Conservation (phyloP, 2,329 filamentous ascomycete genomes). For the Fusarium temperatum region DNA sequence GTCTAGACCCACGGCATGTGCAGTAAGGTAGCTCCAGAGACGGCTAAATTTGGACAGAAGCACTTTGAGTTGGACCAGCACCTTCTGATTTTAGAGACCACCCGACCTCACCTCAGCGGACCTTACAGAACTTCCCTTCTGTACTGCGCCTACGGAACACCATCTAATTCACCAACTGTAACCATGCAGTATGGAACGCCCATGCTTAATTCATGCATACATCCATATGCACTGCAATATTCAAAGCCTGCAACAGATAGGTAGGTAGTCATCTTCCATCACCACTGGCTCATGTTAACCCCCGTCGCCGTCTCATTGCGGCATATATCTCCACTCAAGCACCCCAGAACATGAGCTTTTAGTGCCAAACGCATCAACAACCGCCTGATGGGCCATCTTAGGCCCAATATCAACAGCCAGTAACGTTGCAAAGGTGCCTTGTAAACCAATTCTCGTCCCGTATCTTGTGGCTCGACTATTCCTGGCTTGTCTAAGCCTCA, state of each 20-base stretch:
- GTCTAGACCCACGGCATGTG: background rate
- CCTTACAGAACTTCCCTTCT: background rate
- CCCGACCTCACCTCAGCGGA: background rate
- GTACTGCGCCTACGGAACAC: background rate
- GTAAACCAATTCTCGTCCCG: constrained; percentile 17
- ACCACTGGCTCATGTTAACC: constrained; percentile 9
- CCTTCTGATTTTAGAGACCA: constrained; percentile 20
- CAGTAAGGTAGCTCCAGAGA: background rate
- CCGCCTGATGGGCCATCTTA: constrained; percentile 31
- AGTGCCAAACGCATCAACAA: constrained; percentile 35
- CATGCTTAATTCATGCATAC: constrained; percentile 1
- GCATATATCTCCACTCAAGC: constrained; percentile 21
- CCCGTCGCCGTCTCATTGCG: constrained; percentile 16
- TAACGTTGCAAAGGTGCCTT: constrained; percentile 31
- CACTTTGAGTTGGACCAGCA: background rate
- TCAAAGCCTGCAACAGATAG: background rate
- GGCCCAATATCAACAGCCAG: constrained; percentile 33
- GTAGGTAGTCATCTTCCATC: background rate
- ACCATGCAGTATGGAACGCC: background rate
- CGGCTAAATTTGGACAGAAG: background rate
- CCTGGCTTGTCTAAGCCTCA: constrained; percentile 34
- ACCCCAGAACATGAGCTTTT: constrained; percentile 26
- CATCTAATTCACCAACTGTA: background rate
- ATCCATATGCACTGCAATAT: background rate
- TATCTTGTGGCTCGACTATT: constrained; percentile 29